Percentiles rank a stretch among this genome's conserved stretches.
phyloP scores from a whole-genome alignment of 2,329 filamentous ascomycete species.

The Hypoxylon sp. region DNA sequence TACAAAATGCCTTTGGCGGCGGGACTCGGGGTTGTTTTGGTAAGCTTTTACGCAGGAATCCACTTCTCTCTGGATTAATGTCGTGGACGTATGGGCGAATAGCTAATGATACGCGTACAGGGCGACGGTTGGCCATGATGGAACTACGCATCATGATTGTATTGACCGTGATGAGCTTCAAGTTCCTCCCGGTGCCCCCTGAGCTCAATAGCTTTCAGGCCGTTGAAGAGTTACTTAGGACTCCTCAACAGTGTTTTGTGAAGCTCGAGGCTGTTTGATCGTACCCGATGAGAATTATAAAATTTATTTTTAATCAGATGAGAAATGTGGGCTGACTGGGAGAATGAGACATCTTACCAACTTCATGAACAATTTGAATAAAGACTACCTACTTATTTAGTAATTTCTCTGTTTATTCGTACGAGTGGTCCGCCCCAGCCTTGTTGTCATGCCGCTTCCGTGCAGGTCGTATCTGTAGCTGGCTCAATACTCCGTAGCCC shows the following conservation, averaged over 20 bases:
- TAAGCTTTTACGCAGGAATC: constrained; percentile 12
- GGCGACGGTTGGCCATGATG: constrained; percentile 37
- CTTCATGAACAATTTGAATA: not conserved
- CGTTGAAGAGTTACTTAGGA: constrained; percentile 31
- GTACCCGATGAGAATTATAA: not conserved
- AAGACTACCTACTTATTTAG: not conserved
- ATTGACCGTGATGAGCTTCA: constrained; percentile 35
- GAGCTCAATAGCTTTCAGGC: constrained; percentile 35
- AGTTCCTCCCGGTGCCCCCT: constrained; percentile 31
- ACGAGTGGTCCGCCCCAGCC: too few species aligned
- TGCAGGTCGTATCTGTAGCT: not conserved
- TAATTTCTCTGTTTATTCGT: not conserved
- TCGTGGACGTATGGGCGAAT: not conserved
- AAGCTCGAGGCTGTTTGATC: constrained; percentile 30
- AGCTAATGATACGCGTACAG: constrained; percentile 7
- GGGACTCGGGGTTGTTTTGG: constrained; percentile 41
- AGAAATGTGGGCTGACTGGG: too few species aligned
- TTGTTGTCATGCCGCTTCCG: not conserved
- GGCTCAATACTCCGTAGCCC: not conserved
- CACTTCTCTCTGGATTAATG: not conserved
- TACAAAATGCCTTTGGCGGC: constrained; percentile 32
- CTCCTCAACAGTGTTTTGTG: constrained; percentile 32
- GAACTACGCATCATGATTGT: constrained; percentile 41
- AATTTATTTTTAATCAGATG: not conserved
- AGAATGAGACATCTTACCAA: not conserved